Evolutionary conservation across 108 stramenopile genomes (phyloP).

Genomic region (Nitzschia palea): DNA sequence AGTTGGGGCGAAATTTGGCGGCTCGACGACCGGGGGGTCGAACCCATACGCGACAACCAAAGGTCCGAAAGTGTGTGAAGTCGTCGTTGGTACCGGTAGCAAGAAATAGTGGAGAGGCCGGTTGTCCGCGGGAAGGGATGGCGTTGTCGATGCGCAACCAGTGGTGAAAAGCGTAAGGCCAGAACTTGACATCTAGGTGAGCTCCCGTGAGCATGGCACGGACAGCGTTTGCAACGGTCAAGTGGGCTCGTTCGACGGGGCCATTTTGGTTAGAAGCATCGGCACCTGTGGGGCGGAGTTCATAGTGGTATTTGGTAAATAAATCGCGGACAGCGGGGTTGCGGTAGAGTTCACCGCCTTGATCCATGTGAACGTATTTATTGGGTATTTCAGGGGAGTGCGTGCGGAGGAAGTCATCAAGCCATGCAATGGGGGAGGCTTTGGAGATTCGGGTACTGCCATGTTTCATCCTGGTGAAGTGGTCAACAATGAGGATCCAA

Average conservation of each 20-base stretch:
- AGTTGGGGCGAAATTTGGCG: slow-evolving; percentile 18
- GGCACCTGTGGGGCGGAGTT: slow-evolving; percentile 24
- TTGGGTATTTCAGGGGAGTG: neutral
- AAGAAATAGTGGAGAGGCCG: neutral
- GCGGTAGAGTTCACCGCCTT: slow-evolving; percentile 28
- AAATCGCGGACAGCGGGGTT: slow-evolving; percentile 15
- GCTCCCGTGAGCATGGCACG: slow-evolving; percentile 25
- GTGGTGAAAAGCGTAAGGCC: too few relatives aligned
- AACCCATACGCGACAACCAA: too few relatives aligned
- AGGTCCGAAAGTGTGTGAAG: slow-evolving; percentile 22
- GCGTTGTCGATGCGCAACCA: slow-evolving; percentile 14
- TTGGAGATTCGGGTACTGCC: slow-evolving; percentile 11
- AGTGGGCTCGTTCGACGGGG: slow-evolving; percentile 20
- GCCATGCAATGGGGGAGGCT: slow-evolving; percentile 6
- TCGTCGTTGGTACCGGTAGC: neutral
- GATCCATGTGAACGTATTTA: slow-evolving; percentile 28
- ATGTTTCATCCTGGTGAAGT: slow-evolving; percentile 20
- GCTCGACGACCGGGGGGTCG: slow-evolving; percentile 18
- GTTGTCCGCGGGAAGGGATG: slow-evolving; percentile 6
- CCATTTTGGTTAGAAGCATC: slow-evolving; percentile 30
- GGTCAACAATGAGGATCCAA: slow-evolving; percentile 22
- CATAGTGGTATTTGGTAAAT: slow-evolving; percentile 1
- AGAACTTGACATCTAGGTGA: slow-evolving; percentile 10
- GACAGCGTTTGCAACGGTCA: slow-evolving; percentile 14
- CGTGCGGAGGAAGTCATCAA: neutral